Percentiles rank a stretch among this genome's conserved stretches.
These are phyloP conservation scores for Carex parvula DNA, from an alignment of 176 grass and related monocot genomes.

Conservation along the genomic window DNA sequence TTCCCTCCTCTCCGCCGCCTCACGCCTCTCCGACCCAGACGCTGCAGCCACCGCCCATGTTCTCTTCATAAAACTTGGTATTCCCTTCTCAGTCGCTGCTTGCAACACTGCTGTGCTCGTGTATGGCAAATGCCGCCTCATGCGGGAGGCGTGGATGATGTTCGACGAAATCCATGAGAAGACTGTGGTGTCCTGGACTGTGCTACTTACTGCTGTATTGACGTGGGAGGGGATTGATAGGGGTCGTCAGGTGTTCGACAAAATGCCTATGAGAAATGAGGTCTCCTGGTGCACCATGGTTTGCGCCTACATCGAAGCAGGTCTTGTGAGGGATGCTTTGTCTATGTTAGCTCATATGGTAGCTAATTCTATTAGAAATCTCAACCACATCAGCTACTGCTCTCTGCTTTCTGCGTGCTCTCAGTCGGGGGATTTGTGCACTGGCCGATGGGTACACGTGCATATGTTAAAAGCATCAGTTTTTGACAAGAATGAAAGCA, in stretches of 20 bases:
- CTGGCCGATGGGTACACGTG: conserved; percentile 61
- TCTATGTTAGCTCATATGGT: conserved; percentile 49
- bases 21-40: conserved; percentile 23
- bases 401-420: conserved; percentile 44
- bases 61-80: conserved; percentile 35
- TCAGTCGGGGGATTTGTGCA: conserved; percentile 42
- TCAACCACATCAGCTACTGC: conserved; percentile 52
- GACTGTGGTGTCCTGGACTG: conserved; percentile 56
- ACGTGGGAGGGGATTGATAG: conserved; percentile 38
- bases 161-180: conserved; percentile 49
- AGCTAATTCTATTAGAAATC: conserved; percentile 21
- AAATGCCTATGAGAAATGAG: conserved; percentile 45
- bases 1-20: too few species aligned
- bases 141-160: conserved; percentile 31
- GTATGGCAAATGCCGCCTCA: conserved; percentile 35
- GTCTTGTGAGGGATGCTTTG: conserved; percentile 49
- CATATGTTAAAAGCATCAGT: conserved; percentile 10
- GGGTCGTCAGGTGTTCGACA: conserved; percentile 46
- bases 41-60: conserved; percentile 28
- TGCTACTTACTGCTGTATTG: conserved; percentile 52
- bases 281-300: conserved; percentile 72
- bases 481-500: conserved; percentile 30
- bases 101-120: conserved; percentile 24
- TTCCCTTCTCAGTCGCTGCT: conserved; percentile 24
- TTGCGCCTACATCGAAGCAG: conserved; percentile 51